Conservation (phyloP, 2,329 filamentous ascomycete genomes). For the Colletotrichum eleusines region DNA sequence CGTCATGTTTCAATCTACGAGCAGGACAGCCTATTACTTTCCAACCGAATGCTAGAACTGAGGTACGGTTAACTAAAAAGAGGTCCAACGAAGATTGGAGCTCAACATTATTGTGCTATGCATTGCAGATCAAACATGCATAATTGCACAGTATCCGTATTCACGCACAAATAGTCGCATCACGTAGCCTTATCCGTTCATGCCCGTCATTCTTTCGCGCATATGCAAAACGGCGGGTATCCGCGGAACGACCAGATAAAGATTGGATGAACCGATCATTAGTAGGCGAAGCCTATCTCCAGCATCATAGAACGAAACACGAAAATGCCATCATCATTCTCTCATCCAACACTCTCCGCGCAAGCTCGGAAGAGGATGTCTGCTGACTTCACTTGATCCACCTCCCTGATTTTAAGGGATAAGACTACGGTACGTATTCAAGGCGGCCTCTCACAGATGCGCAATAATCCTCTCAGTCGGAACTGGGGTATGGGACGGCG, state of each 20-base stretch:
- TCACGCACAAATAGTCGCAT: not conserved
- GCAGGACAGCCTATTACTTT: not conserved
- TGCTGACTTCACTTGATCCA: not conserved
- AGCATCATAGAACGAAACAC: not conserved
- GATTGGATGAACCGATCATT: not conserved
- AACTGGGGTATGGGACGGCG: too few relatives aligned
- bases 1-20: too few relatives aligned
- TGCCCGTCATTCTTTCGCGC: not conserved
- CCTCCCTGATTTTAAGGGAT: not conserved
- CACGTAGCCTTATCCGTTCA: not conserved
- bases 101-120: too few relatives aligned
- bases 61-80: too few relatives aligned
- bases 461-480: too few relatives aligned
- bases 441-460: too few relatives aligned
- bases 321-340: not conserved
- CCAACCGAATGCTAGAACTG: not conserved
- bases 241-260: not conserved
- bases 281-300: not conserved
- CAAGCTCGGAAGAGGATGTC: not conserved
- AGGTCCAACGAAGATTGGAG: too few relatives aligned
- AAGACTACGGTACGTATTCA: not conserved
- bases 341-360: not conserved
- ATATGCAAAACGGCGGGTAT: not conserved
- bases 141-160: not conserved
- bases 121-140: conserved; percentile 9